Evolutionary conservation across 2,329 filamentous ascomycete genomes (phyloP), one percentile per base, ranked within the genome.

Genomic region (Penicillium sp.): DNA sequence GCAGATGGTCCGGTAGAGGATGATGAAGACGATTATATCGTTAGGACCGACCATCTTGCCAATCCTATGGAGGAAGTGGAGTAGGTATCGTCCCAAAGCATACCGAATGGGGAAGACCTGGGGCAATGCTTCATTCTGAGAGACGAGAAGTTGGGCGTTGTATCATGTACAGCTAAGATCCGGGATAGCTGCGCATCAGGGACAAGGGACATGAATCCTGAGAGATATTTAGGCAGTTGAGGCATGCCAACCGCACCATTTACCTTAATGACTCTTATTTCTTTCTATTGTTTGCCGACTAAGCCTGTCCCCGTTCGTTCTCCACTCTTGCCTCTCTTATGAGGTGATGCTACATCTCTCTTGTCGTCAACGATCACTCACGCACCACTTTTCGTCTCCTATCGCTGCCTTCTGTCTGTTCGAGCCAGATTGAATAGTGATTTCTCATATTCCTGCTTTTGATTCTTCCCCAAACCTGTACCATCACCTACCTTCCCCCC

Each of bases 21-120:
- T 3, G 64, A 68, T 31, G 66, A 54, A 7, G 51, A 69, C 46
- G 68, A 70, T 28, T 70, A 70, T 48, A 53, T 69, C 36, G 56
- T 70, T 20, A 60, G 61, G n/a, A 70, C 67, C 2, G 67, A 69
- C 36, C 67, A 70, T 53, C 46, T 70, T 18, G 49, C 54, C 4
- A 60, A 57, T 28, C 40, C 55, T 10, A 56, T 53, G 42, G 52
- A 57, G 28, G 45, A 57, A 42, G 45, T 56, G 36, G 54, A 56
- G 39, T 56, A 51, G 20, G 31, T 24, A 20, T 26, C 24, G 24
- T 2, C 24, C 24, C 8, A 26, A 20, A 3, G 18, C 18, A 20
- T 20, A 20, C 18, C 3, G 18, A 20, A 20, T 20, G 18, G 18
- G 18, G 18, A 20, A 20, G 18, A 20, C 18, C 18, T 20, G 18